Conservation (phyloP, 169 alveolate genomes). For the Miamiensis avidus region DNA sequence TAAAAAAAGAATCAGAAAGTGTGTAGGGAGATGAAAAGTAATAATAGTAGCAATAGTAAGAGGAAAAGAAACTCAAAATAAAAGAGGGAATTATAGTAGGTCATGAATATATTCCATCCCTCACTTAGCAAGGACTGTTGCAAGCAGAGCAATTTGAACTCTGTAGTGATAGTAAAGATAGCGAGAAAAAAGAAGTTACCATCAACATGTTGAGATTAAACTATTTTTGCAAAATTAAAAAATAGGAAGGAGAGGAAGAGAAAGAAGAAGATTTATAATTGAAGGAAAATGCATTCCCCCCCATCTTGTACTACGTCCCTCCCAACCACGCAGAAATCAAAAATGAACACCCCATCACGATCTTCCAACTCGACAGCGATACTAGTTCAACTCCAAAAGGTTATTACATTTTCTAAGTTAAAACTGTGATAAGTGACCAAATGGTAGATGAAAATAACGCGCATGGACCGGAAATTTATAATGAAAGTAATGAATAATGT, state of each 20-base stretch:
- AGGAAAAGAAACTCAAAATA: background rate
- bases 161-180: no score
- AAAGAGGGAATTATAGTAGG: slow-evolving; percentile 20
- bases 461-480: no score
- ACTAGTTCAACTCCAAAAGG: slow-evolving; percentile 3
- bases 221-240: no score
- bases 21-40: no score
- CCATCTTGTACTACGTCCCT: slow-evolving; percentile 1
- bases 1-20: background rate
- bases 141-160: no score
- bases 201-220: no score
- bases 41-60: no score
- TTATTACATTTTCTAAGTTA: slow-evolving; percentile 17
- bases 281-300: background rate
- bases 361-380: slow-evolving; percentile 4
- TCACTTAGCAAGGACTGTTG: no score
- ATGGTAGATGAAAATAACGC: background rate
- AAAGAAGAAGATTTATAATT: background rate
- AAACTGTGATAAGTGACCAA: background rate
- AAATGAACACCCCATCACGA: slow-evolving; percentile 2
- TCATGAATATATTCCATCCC: background rate
- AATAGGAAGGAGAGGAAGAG: background rate
- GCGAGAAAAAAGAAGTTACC: no score
- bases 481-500: background rate
- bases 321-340: background rate